These are phyloP conservation scores for Cordyceps cicadae DNA, from an alignment of 2,329 filamentous ascomycete genomes.

Conservation along the genomic window DNA sequence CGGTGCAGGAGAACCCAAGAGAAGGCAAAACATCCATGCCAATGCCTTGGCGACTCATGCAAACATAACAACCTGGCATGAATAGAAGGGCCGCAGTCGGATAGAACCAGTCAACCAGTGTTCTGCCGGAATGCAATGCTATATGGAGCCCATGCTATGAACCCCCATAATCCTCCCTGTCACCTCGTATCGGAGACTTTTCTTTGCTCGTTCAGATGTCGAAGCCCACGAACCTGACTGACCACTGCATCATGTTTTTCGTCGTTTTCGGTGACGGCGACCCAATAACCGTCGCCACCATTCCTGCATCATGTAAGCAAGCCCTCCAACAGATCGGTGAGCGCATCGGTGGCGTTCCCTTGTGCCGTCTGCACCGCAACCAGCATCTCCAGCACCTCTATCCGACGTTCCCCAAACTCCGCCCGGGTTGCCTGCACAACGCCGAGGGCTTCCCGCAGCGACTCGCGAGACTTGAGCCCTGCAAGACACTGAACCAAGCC, in stretches of 20 bases:
- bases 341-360: neutral
- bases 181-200: too few relatives aligned
- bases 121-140: neutral
- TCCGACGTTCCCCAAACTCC: neutral
- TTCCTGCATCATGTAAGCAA: neutral
- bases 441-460: neutral
- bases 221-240: neutral
- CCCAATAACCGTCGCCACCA: neutral
- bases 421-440: neutral
- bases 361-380: neutral
- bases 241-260: neutral
- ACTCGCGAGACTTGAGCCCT: neutral
- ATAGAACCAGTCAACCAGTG: neutral
- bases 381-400: constrained; percentile 3
- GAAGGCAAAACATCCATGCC: neutral
- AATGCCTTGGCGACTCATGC: neutral
- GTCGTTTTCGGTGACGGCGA: neutral
- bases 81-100: neutral
- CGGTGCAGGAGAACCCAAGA: neutral
- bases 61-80: neutral
- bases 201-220: neutral
- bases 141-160: neutral
- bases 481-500: neutral
- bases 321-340: neutral
- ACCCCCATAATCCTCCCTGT: neutral